These are phyloP conservation scores for Hebeloma cylindrosporum DNA, from an alignment of 768 basidiomycete genomes.

Conservation along the genomic window DNA sequence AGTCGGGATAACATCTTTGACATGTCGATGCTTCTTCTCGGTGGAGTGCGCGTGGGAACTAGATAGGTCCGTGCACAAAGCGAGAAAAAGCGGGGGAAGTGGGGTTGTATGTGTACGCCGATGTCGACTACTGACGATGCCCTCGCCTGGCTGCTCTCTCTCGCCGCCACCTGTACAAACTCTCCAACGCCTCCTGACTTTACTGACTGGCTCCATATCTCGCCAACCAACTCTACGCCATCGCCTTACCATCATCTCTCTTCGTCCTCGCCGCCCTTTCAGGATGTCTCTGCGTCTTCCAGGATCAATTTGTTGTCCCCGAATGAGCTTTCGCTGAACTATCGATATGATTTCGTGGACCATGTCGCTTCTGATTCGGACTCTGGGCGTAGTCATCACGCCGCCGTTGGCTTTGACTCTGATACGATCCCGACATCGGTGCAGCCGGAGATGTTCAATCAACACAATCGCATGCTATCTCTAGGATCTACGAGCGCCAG, in stretches of 20 bases:
- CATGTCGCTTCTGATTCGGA: background rate
- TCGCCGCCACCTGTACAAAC: conserved; percentile 20
- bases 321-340: conserved; percentile 15
- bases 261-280: conserved; percentile 22
- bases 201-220: conserved; percentile 32
- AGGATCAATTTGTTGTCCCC: conserved; percentile 17
- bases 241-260: conserved; percentile 15
- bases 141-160: conserved; percentile 21
- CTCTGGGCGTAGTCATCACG: conserved; percentile 1
- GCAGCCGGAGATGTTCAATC: conserved; percentile 14
- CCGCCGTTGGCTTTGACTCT: background rate
- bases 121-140: conserved; percentile 22
- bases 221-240: conserved; percentile 16
- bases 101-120: too few relatives aligned
- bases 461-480: conserved; percentile 25
- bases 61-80: too few relatives aligned
- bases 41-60: too few relatives aligned
- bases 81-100: too few relatives aligned
- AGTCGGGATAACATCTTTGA: too few relatives aligned
- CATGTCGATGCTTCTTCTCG: too few relatives aligned
- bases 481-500: conserved; percentile 23
- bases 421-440: conserved; percentile 2
- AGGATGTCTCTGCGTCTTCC: conserved; percentile 21
- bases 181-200: conserved; percentile 23
- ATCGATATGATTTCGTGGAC: conserved; percentile 17